phyloP scores from a whole-genome alignment of 2,329 filamentous ascomycete genomes.

The Beauveria sp. region DNA sequence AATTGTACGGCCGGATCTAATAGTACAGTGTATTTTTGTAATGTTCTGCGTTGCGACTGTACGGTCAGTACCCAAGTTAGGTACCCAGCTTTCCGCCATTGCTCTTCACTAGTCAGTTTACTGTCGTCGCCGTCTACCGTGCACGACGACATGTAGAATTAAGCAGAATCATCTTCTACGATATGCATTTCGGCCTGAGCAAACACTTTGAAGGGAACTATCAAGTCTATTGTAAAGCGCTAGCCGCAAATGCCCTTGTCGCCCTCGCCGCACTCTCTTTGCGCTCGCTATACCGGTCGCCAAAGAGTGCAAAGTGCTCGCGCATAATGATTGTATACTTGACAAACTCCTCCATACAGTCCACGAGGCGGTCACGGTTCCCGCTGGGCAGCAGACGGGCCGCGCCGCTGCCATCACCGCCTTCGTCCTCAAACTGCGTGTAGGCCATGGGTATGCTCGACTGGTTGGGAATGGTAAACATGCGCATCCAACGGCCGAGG shows the following conservation, averaged over 20 bases:
- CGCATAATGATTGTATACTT: slow-evolving; percentile 61
- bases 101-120: too few relatives aligned
- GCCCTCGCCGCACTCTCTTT: neutral
- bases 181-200: too few relatives aligned
- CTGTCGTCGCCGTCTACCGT: too few relatives aligned
- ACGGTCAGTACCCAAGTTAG: too few relatives aligned
- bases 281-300: slow-evolving; percentile 53
- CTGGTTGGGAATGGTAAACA: slow-evolving; percentile 62
- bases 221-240: neutral
- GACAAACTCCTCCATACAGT: slow-evolving; percentile 64
- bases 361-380: slow-evolving; percentile 53
- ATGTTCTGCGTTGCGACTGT: too few relatives aligned
- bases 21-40: too few relatives aligned
- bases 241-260: neutral
- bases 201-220: too few relatives aligned
- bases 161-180: too few relatives aligned
- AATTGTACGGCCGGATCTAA: too few relatives aligned
- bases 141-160: too few relatives aligned
- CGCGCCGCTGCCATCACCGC: slow-evolving; percentile 39
- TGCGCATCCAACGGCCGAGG: slow-evolving; percentile 62
- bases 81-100: too few relatives aligned
- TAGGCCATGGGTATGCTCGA: slow-evolving; percentile 56
- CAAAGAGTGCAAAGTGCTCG: slow-evolving; percentile 52
- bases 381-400: slow-evolving; percentile 45
- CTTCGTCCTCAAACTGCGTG: slow-evolving; percentile 45